Conservation (phyloP, 192 early-diverging fungal genomes). For the Coemansia sp. region DNA sequence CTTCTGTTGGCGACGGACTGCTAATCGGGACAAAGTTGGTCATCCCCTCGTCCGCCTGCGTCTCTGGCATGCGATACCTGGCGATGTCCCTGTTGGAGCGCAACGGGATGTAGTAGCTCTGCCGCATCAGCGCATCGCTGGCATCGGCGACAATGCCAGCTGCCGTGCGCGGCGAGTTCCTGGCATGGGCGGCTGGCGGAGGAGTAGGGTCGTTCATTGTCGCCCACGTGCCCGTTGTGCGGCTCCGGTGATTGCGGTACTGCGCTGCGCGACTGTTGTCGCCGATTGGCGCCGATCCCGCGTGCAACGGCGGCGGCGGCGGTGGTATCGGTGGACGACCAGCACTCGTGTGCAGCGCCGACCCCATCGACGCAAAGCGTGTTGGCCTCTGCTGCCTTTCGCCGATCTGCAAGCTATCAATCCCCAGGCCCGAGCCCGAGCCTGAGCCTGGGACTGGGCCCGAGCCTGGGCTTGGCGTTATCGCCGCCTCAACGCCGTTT, state of each 20-base stretch:
- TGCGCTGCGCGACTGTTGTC: neutral
- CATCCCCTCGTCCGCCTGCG: neutral
- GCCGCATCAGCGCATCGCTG: constrained; percentile 5
- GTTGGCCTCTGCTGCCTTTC: neutral
- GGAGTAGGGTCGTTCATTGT: constrained; percentile 10
- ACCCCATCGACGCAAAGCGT: neutral
- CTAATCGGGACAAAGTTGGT: constrained; percentile 12
- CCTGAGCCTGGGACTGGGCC: no score
- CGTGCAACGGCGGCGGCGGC: neutral
- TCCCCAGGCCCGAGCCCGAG: constrained; percentile 22
- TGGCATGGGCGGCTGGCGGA: constrained; percentile 16
- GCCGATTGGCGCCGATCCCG: neutral
- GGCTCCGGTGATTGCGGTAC: constrained; percentile 7
- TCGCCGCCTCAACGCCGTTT: no score
- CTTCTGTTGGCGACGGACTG: constrained; percentile 9
- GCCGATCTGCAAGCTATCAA: constrained; percentile 13
- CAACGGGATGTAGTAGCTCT: constrained; percentile 17
- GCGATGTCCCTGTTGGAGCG: neutral
- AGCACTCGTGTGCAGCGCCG: neutral
- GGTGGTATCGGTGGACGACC: neutral
- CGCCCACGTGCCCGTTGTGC: constrained; percentile 16
- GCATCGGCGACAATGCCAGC: neutral
- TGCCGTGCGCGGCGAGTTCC: constrained; percentile 16
- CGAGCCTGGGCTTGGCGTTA: no score
- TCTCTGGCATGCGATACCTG: neutral